Evolutionary conservation across 2,329 filamentous ascomycete species (phyloP), one percentile per base, ranked within the genome.

Genomic region (Rutstroemia sp.): DNA sequence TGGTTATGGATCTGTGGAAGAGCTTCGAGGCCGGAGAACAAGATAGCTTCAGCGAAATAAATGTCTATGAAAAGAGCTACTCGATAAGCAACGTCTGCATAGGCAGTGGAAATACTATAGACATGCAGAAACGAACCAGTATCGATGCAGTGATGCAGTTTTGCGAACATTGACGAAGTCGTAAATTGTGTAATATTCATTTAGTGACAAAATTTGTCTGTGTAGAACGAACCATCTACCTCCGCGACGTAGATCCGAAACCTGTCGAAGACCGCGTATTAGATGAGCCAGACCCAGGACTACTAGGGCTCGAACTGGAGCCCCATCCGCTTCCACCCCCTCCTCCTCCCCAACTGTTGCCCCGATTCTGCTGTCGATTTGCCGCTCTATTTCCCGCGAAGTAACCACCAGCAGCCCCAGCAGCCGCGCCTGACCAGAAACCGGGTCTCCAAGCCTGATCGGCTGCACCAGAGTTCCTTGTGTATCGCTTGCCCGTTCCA

Each of bases 341-440:
- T 36, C 63, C 58, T 42, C 59, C 59, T 36, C 63, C 63, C 57
- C 64, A 65, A 57, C 62, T 62, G 12, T 57, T 51, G 36, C 42
- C 57, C 4, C 59, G 58, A 21, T 60, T 58, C 34, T 57, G 56
- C 39, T 46, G 58, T n/a, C 74, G 71, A 5, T 70, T 71, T 0
- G 82, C 82, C 5, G 84, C 83, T 57, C 79, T 68, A 65, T 88
- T 89, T 1, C 77, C 84, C 3, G 85, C 87, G 1, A 87, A 85
- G 66, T 89, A 89, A 1, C 77, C 84, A 3, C 85, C 87, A 1
- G 87, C 86, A 5, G 83, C 85, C 46, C 87, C 88, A 16, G 80
- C 79, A 0, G 80, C 77, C 9, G 67, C n/a, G 81, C 72, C 19
- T 17, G 75, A 80, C 87, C 87, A 91, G 71, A 91, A 90, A 1